Conservation (phyloP, 2,329 filamentous ascomycete species). For the Alternaria rosae region DNA sequence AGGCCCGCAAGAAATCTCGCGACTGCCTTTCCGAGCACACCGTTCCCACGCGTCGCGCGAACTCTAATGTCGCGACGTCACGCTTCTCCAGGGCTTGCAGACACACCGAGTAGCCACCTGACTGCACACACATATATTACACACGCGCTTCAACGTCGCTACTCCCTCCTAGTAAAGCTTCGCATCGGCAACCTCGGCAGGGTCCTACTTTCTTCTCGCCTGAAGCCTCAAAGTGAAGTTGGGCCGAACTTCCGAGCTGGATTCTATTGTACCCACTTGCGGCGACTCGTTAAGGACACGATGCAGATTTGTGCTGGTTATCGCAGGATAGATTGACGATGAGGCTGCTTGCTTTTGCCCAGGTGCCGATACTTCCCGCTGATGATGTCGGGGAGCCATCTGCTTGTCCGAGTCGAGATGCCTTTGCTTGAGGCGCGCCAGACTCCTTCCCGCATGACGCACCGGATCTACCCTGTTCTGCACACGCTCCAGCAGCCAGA, state of each 20-base stretch:
- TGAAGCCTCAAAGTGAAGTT: not conserved
- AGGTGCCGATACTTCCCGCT: conserved; percentile 1
- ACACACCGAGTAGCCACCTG: not conserved
- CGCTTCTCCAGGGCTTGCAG: not conserved
- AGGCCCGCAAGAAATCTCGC: not conserved
- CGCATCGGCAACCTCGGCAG: not conserved
- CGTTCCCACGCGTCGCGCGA: not conserved
- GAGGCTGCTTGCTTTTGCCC: not conserved
- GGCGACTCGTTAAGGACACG: not conserved
- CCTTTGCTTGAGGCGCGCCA: not conserved
- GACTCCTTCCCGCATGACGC: conserved; percentile 7
- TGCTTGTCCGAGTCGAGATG: not conserved
- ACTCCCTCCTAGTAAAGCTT: not conserved
- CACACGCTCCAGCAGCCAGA: not conserved
- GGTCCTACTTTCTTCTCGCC: not conserved
- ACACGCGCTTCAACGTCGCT: not conserved
- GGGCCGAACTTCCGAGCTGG: not conserved
- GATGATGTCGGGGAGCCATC: conserved; percentile 8
- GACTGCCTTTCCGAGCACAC: not conserved
- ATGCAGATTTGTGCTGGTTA: not conserved
- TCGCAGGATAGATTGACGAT: not conserved
- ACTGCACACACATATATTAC: not conserved
- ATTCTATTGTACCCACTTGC: not conserved
- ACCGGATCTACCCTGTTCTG: conserved; percentile 1
- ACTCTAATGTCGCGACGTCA: not conserved